Conservation (phyloP, 768 basidiomycete species). For the Tricholoma hemisulphureum region DNA sequence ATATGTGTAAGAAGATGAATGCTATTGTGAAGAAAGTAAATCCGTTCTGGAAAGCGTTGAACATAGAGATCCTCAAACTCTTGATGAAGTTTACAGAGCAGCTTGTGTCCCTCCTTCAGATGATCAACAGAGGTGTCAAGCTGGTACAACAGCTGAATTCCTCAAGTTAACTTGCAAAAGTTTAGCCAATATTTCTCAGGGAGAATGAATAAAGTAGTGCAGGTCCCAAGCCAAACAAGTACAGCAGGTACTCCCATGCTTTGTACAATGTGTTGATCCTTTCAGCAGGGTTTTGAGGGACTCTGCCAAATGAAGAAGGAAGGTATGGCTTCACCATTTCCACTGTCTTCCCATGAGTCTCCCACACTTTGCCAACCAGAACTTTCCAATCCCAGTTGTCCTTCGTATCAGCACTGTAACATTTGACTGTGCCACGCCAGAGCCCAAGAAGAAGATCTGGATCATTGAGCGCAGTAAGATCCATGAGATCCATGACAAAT, state of each 20-base stretch:
- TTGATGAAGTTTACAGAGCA: neutral
- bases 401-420: slow-evolving; percentile 15
- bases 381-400: slow-evolving; percentile 32
- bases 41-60: neutral
- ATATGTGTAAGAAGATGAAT: neutral
- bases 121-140: neutral
- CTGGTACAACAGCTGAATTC: neutral
- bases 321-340: slow-evolving; percentile 16
- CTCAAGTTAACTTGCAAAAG: neutral
- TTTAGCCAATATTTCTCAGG: neutral
- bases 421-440: slow-evolving; percentile 19
- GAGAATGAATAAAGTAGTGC: neutral
- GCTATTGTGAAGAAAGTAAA: slow-evolving; percentile 2
- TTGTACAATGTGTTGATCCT: neutral
- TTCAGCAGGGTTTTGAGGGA: slow-evolving; percentile 24
- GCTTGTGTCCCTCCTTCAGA: neutral
- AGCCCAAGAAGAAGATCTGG: neutral
- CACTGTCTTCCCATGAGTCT: slow-evolving; percentile 28
- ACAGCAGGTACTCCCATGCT: neutral
- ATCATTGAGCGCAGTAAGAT: neutral
- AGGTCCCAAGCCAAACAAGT: neutral
- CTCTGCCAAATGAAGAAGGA: slow-evolving; percentile 26
- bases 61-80: neutral
- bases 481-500: neutral
- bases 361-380: slow-evolving; percentile 31